phyloP scores from a whole-genome alignment of 2,329 filamentous ascomycete genomes.

The Corinectria fuckeliana region DNA sequence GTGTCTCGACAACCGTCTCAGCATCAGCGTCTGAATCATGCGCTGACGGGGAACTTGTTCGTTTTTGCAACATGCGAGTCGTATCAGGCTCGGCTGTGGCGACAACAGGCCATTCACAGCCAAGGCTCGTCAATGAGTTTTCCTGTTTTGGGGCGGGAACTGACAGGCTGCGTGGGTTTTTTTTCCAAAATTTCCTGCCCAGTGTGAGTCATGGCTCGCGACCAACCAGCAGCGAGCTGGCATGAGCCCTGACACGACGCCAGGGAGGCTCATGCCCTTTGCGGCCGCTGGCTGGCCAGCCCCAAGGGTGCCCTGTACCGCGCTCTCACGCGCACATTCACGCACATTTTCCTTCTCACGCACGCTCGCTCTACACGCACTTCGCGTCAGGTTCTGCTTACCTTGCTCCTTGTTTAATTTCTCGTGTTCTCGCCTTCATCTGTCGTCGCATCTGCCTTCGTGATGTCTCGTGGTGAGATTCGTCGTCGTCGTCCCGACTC shows the following conservation, averaged over 20 bases:
- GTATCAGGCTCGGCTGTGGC: slow-evolving; percentile 10
- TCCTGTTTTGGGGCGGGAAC: slow-evolving; percentile 20
- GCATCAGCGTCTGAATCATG: slow-evolving; percentile 22
- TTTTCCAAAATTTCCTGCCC: slow-evolving; percentile 32
- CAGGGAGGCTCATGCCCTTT: slow-evolving; percentile 40
- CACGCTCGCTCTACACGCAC: neutral
- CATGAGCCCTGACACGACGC: slow-evolving; percentile 30
- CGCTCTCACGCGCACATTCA: slow-evolving; percentile 13
- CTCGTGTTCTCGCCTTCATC: neutral
- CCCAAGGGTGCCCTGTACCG: slow-evolving; percentile 33
- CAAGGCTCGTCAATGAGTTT: slow-evolving; percentile 29
- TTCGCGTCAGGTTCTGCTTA: neutral
- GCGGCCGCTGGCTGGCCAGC: slow-evolving; percentile 43
- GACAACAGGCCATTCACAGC: slow-evolving; percentile 17
- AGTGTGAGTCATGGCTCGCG: slow-evolving; percentile 38
- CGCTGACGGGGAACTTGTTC: slow-evolving; percentile 9
- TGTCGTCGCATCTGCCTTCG: neutral
- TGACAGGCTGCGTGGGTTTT: slow-evolving; percentile 32
- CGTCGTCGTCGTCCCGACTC: too few species aligned
- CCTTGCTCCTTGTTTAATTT: neutral
- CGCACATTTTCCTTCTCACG: neutral
- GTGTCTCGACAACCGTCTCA: slow-evolving; percentile 34
- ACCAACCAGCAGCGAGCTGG: slow-evolving; percentile 33
- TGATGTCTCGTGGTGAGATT: slow-evolving; percentile 1
- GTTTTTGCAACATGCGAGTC: slow-evolving; percentile 7